Evolutionary conservation across 306 rosid species (phyloP), one percentile per base, ranked within the genome.

Genomic region (Cucumis hystrix): DNA sequence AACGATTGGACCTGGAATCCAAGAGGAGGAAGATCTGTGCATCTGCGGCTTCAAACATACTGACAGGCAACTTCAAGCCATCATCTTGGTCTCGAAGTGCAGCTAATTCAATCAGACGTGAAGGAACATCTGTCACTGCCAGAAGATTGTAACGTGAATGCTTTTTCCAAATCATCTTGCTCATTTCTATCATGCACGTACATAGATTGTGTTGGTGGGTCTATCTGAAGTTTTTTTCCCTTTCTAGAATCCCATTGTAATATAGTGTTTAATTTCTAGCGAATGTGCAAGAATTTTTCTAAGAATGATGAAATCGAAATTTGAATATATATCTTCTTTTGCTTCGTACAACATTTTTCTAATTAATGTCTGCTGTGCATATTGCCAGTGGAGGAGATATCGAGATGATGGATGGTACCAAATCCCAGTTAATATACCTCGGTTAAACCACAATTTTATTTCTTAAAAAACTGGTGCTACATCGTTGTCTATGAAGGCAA

Each of bases 11-110:
- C 71, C 85, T 89, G 30, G 92, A 93, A 80, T 81, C 92, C 67
- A 93, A 93, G 82, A 79, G 96, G 84, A 87, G 97, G 87, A 93
- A 87, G 80, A 87, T 93, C 74, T 86, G 85, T 83, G 96, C 97
- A 18, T 65, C 85, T 5, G 78, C 85, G 3, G 96, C 93, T 18
- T 93, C 98, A 25, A 85, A 78, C 82, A 66, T 89, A 18, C 78
- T 93, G 51, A 77, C 82, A 6, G 96, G 97, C 40, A 84, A 88
- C 10, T 83, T 88, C 75, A 89, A 81, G 77, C 96, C 91, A 20
- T 89, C 97, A 43, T 85, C 96, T 6, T 86, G 96, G 96, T 89
- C 96, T 12, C 86, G 78, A 12, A 77, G 80, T 79, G 73, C 84
- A 21, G 72, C 66, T 73, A 30, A 79, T 17, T 79, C 87, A 2